Base-by-base conservation (phyloP, 345 rosid genomes). In the Bretschneidera sinensis region DNA sequence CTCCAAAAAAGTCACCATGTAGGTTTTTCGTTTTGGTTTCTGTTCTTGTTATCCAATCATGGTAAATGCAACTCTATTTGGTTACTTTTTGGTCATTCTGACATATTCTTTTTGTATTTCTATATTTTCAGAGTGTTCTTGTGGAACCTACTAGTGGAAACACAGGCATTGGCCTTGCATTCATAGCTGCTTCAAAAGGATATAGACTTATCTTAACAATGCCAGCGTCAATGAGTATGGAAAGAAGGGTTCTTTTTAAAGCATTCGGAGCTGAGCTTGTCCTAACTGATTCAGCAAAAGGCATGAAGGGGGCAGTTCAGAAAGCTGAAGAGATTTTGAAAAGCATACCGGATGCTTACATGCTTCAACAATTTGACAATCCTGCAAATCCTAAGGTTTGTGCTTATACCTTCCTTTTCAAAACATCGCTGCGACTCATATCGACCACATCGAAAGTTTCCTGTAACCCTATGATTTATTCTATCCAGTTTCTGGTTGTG, bases 101-200 rank as follows among this genome's bases (percentile, higher is more conserved):
- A 39, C 16, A 7, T 39, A 14, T 14, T 39, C 2, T 39, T 9
- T 5, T 14, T n/a, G n/a, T n/a, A n/a, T 33, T 39, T 66, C 51
- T 49, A 39, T 11, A 50, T 63, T 18, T 52, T 23, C 51, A 89
- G 97, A 87, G 84, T 63, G 69, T 87, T 64, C 88, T 92, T 34
- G 79, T 89, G 63, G 98, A 92, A 76, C 88, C 91, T 60, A 92
- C 97, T 0, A 84, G 96, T 73, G 97, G 98, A 63, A 87, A 92
- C 74, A 92, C 98, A 9, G 97, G 97, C 71, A 92, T 92, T 24
- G 98, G 92, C 62, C 76, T 92, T 52, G 96, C 98, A 45, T 80
- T 83, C 55, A 80, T 89, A 18, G 96, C 96, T 66, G 95, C 98
- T 60, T 73, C 87, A 50, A 89, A 74, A 71, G 91, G 97, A 31